These are phyloP conservation scores for Ceratobasidium sp. DNA, from an alignment of 1,284 basidiomycete species.

Conservation along the genomic window DNA sequence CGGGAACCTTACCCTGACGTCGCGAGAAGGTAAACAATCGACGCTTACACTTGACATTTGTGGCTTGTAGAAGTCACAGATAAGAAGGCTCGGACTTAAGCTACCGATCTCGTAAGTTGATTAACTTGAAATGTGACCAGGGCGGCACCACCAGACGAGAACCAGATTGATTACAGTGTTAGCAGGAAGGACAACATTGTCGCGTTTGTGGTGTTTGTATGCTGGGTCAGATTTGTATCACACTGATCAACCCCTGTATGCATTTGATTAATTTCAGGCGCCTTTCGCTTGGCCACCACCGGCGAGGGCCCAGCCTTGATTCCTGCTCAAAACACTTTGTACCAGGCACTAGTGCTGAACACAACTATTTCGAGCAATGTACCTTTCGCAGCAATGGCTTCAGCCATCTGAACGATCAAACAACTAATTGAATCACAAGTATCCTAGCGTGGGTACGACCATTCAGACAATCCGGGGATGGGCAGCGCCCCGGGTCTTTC, in stretches of 20 bases:
- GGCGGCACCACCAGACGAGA: background rate
- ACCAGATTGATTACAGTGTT: background rate
- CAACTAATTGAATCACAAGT: too few relatives aligned
- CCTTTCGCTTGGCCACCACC: slow-evolving; percentile 14
- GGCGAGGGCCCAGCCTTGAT: background rate
- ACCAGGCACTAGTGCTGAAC: background rate
- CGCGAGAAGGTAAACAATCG: background rate
- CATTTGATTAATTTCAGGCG: slow-evolving; percentile 10
- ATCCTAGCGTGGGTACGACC: background rate
- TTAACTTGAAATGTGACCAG: background rate
- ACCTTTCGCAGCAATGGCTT: slow-evolving; percentile 8
- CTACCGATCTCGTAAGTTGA: slow-evolving; percentile 15
- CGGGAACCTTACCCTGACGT: background rate
- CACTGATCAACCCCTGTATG: too few relatives aligned
- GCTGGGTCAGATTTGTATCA: too few relatives aligned
- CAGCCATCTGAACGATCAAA: too few relatives aligned
- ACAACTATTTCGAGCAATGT: slow-evolving; percentile 20
- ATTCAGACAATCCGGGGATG: slow-evolving; percentile 19
- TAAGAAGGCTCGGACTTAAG: slow-evolving; percentile 16
- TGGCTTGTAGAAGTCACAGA: background rate
- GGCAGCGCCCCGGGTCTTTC: slow-evolving; percentile 35
- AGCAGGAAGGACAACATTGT: too few relatives aligned
- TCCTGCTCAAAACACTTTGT: background rate
- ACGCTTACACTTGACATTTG: slow-evolving; percentile 9
- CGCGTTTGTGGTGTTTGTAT: too few relatives aligned